Evolutionary conservation across 2,329 filamentous ascomycete species (phyloP), one percentile per base, ranked within the genome.

Genomic region (Westerdykella sp.): DNA sequence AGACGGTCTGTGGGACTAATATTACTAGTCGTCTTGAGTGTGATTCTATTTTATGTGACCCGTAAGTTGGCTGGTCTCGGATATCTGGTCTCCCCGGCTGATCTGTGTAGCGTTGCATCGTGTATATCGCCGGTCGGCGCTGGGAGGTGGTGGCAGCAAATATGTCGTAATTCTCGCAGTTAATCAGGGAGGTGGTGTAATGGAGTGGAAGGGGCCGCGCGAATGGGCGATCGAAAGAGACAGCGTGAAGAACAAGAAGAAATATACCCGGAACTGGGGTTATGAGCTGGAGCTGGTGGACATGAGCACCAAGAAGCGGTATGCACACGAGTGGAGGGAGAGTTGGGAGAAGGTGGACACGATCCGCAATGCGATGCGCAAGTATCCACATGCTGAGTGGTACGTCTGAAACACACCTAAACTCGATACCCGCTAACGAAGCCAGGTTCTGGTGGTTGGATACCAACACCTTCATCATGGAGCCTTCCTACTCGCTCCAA

Each of bases 321-420:
- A 98, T 65, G 91, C 93, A 22, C 93, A 98, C 70, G 93, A 98
- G 70, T 98, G 93, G 93, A 81, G 93, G 60, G 93, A 98, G 70
- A 94, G 91, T 66, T 98, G 93, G 93, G 93, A 98, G 70, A 98
- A 97, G 74, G 90, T 96, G 48, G 93, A 98, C 66, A 88, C 88
- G 34, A 81, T 98, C 57, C 82, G 91, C 47, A 86, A 87, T 48
- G 83, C 85, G 36, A 83, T 98, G 77, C 80, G 83, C 63, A 96
- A 96, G 67, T 96, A 97, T 62, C 93, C 93, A 22, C 78, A 95
- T 51, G 93, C 91, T 28, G 91, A 98, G 73, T 98, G 93, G 93
- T 95, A 75, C 69, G 82, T 69, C 18, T 28, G 18, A 14, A 31
- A 28, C 11, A 16, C 22, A 21, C 13, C 55, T 72, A 58, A 70